phyloP scores from a whole-genome alignment of 139 green algal species.

The Limnomonas spitsbergensis region DNA sequence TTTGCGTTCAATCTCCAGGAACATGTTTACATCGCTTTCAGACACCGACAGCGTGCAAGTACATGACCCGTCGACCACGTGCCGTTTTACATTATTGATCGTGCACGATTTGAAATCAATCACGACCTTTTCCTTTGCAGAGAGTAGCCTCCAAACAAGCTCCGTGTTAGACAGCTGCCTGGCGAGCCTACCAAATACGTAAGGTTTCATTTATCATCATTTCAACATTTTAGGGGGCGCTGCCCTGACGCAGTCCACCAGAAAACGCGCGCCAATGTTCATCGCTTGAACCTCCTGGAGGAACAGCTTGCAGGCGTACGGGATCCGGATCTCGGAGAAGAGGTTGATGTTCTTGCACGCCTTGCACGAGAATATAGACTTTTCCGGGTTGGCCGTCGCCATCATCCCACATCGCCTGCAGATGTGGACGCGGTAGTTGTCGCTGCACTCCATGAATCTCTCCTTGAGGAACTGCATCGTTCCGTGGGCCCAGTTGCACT shows the following conservation, averaged over 20 bases:
- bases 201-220: too few species aligned
- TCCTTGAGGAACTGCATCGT: slow-evolving; percentile 19
- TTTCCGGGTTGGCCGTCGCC: slow-evolving; percentile 10
- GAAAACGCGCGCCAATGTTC: slow-evolving; percentile 24
- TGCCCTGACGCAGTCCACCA: not conserved
- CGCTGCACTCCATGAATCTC: slow-evolving; percentile 14
- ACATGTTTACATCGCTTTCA: too few species aligned
- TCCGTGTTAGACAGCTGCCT: too few species aligned
- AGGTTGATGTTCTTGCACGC: slow-evolving; percentile 9
- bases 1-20: too few species aligned
- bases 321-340: slow-evolving; percentile 15
- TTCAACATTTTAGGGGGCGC: too few species aligned
- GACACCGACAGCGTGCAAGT: too few species aligned
- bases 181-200: too few species aligned
- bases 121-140: too few species aligned
- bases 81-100: too few species aligned
- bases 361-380: not conserved
- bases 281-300: slow-evolving; percentile 35
- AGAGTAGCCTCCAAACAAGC: too few species aligned
- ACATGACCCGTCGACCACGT: too few species aligned
- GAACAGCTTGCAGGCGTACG: slow-evolving; percentile 36
- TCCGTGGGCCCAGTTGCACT: slow-evolving; percentile 37
- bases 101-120: too few species aligned
- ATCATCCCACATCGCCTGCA: slow-evolving; percentile 23
- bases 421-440: slow-evolving; percentile 8